phyloP scores from a whole-genome alignment of 75 land plant genomes.

The Picea glauca region DNA sequence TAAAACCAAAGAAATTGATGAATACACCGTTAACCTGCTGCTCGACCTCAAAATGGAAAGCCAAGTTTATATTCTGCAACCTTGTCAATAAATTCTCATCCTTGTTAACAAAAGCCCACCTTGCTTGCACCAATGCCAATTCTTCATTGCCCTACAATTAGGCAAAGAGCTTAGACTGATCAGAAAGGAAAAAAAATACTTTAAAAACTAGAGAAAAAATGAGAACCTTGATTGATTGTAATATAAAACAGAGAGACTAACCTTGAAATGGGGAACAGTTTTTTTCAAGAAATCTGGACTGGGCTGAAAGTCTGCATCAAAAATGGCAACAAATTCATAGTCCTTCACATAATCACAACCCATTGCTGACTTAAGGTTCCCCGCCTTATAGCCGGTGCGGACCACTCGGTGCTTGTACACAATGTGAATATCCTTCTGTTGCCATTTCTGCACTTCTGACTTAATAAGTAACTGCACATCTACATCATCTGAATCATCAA shows the following conservation, averaged over 20 bases:
- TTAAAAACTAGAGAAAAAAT: too few relatives aligned
- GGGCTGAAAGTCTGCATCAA: constrained; percentile 66
- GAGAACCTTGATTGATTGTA: too few relatives aligned
- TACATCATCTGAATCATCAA: constrained; percentile 56
- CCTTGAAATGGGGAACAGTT: constrained; percentile 57
- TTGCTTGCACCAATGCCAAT: constrained; percentile 49
- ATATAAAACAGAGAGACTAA: not conserved
- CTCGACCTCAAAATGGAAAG: constrained; percentile 55
- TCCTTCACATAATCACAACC: constrained; percentile 59
- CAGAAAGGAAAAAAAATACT: too few relatives aligned
- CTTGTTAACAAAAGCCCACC: constrained; percentile 50
- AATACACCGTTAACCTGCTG: constrained; percentile 51
- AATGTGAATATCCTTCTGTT: constrained; percentile 40
- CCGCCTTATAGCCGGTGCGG: constrained; percentile 61
- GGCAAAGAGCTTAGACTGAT: too few relatives aligned
- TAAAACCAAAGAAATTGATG: constrained; percentile 37
- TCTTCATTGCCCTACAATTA: constrained; percentile 38
- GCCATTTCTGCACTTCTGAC: constrained; percentile 57
- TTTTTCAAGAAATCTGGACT: constrained; percentile 42
- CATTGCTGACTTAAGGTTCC: constrained; percentile 58
- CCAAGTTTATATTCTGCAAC: constrained; percentile 38
- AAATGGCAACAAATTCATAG: constrained; percentile 59
- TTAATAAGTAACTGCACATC: constrained; percentile 40
- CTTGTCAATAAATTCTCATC: constrained; percentile 47
- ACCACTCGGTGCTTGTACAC: constrained; percentile 43